A percentile compares a stretch with the other conserved stretches of the same genome.
Evolutionary conservation across 2,329 filamentous ascomycete species (phyloP).

Genomic region (Claviceps africana): DNA sequence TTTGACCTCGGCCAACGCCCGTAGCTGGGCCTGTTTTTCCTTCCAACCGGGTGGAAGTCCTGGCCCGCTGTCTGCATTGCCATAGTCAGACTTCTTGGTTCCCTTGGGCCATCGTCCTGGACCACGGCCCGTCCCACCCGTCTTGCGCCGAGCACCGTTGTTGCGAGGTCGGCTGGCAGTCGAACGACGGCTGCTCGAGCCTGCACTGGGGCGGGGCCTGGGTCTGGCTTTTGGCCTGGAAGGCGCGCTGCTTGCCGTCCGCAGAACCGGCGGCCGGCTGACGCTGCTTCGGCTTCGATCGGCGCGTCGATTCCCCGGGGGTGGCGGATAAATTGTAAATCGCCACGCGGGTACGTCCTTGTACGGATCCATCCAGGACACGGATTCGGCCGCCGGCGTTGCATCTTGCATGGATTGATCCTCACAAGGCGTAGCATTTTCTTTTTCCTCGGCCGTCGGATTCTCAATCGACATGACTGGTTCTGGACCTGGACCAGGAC

Average conservation of each 20-base stretch:
- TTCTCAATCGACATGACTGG: slow-evolving; percentile 19
- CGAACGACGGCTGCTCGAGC: slow-evolving; percentile 14
- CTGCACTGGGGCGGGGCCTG: slow-evolving; percentile 26
- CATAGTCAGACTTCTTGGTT: slow-evolving; percentile 54
- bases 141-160: slow-evolving; percentile 34
- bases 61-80: slow-evolving; percentile 50
- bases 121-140: slow-evolving; percentile 48
- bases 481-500: slow-evolving; percentile 12
- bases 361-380: slow-evolving; percentile 34
- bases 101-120: slow-evolving; percentile 55
- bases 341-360: slow-evolving; percentile 50
- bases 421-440: slow-evolving; percentile 12
- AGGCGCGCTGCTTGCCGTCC: slow-evolving; percentile 22
- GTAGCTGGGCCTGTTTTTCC: slow-evolving; percentile 15
- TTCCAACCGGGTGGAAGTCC: slow-evolving; percentile 46
- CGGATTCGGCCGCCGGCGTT: slow-evolving; percentile 10
- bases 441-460: slow-evolving; percentile 18
- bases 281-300: slow-evolving; percentile 31
- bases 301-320: slow-evolving; percentile 34
- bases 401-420: slow-evolving; percentile 16
- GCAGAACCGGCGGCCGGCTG: slow-evolving; percentile 23
- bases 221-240: slow-evolving; percentile 24
- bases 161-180: slow-evolving; percentile 27
- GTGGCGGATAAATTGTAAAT: slow-evolving; percentile 66
- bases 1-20: slow-evolving; percentile 7